phyloP scores from a whole-genome alignment of 768 basidiomycete species.

The Agrocybe praecox region DNA sequence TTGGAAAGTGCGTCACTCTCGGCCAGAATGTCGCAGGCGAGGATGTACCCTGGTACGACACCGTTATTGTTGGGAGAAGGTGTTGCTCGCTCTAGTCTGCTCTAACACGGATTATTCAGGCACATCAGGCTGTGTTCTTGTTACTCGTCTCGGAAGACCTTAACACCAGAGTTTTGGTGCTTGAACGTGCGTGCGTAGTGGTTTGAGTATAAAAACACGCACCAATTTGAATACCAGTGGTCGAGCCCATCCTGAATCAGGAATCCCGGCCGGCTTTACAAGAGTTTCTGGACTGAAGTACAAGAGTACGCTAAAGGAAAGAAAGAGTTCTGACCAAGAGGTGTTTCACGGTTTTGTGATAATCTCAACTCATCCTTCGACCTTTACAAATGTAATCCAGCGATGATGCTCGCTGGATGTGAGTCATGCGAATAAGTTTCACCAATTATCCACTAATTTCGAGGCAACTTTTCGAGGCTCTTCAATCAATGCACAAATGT shows the following conservation, averaged over 20 bases:
- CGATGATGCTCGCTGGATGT: slow-evolving; percentile 72
- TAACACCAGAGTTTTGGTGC: slow-evolving; percentile 48
- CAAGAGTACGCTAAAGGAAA: slow-evolving; percentile 47
- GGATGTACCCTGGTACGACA: slow-evolving; percentile 4
- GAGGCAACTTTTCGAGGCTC: slow-evolving; percentile 34
- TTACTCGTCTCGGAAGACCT: slow-evolving; percentile 58
- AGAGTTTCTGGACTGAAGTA: slow-evolving; percentile 47
- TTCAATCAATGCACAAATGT: slow-evolving; percentile 66
- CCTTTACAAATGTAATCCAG: slow-evolving; percentile 29
- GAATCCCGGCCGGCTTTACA: slow-evolving; percentile 39
- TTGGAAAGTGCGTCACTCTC: slow-evolving; percentile 3
- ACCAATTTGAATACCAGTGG: slow-evolving; percentile 33
- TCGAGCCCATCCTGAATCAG: slow-evolving; percentile 32
- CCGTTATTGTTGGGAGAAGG: slow-evolving; percentile 11
- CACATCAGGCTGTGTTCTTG: slow-evolving; percentile 61
- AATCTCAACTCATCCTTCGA: not conserved
- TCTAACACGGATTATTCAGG: slow-evolving; percentile 30
- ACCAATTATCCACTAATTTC: not conserved
- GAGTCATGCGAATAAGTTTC: slow-evolving; percentile 2
- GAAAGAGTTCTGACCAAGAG: slow-evolving; percentile 61
- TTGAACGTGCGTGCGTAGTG: slow-evolving; percentile 59
- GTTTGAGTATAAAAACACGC: not conserved
- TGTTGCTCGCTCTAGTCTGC: not conserved
- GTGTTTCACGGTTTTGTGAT: slow-evolving; percentile 27
- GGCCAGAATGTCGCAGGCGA: not conserved